These are phyloP conservation scores for Penicillium ochrochloron DNA, from an alignment of 495 filamentous ascomycete species.

Conservation along the genomic window DNA sequence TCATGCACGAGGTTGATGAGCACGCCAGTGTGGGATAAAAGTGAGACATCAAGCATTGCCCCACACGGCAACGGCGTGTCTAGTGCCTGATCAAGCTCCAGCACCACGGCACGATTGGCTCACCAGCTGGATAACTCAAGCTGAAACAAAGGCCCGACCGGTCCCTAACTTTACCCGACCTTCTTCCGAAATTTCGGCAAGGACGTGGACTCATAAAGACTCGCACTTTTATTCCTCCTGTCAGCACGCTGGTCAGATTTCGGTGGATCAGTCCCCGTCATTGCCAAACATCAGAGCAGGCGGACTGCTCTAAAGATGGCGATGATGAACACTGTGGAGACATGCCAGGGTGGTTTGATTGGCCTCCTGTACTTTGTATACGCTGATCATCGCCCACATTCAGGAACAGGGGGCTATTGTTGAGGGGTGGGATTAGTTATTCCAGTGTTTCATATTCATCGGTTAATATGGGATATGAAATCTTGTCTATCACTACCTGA, in stretches of 20 bases:
- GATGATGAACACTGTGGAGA: slow-evolving; percentile 3
- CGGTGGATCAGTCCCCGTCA: not conserved
- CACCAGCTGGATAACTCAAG: not conserved
- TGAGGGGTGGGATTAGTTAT: not conserved
- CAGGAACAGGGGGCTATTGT: not conserved
- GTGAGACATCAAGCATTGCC: slow-evolving; percentile 17
- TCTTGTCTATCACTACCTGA: not conserved
- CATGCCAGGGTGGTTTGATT: not conserved
- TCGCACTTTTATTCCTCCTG: not conserved
- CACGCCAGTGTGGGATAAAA: slow-evolving; percentile 1
- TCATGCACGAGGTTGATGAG: slow-evolving; percentile 3
- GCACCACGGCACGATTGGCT: slow-evolving; percentile 5
- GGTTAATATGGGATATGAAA: not conserved
- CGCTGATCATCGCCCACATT: not conserved
- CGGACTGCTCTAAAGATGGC: slow-evolving; percentile 7
- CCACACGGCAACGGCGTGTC: slow-evolving; percentile 12
- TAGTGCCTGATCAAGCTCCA: slow-evolving; percentile 1
- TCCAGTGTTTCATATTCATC: not conserved
- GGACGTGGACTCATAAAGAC: not conserved
- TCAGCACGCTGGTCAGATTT: not conserved
- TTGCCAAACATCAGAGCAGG: not conserved
- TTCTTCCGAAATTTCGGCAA: slow-evolving; percentile 11
- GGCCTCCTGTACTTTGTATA: not conserved
- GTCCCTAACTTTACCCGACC: slow-evolving; percentile 5
- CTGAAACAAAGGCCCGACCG: slow-evolving; percentile 6